Evolutionary conservation across 331 rosid genomes (phyloP), one percentile per base, ranked within the genome.

Genomic region (Ulmus americana): DNA sequence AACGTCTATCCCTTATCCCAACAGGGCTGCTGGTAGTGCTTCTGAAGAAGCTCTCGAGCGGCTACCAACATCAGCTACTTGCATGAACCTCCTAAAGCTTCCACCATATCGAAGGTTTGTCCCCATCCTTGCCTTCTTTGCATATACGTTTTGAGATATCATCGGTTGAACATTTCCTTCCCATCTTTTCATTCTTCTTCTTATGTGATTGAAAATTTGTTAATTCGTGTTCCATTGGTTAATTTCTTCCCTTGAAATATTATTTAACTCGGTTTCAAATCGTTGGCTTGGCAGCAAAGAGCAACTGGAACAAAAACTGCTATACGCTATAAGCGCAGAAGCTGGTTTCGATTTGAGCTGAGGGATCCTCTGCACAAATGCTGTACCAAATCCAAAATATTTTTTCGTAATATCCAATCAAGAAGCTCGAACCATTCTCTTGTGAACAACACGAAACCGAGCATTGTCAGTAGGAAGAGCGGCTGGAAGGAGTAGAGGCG

Each of bases 31-130:
- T 67, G 95, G 98, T 64, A 82, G 45, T 83, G 95, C 95, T 68
- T 57, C 92, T 47, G 97, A 86, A 41, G 97, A 90, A 81, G 95
- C 95, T 74, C 89, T 87, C 70, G 95, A 86, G 59, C 87, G 97
- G 54, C 73, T 92, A 68, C 97, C 97, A 1, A 92, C 97, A 64
- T 77, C 98, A 14, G 98, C 98, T 59, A 92, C 98, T 69, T 92
- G 97, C 74, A 92, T 92, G 98, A 92, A 92, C 80, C 85, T 92
- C 56, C 82, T 92, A 38, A 92, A 92, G 90, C 95, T 92, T 79
- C 98, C 97, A 44, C 95, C 98, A 44, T 92, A 89, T 70, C 79
- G 86, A 68, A 92, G 98, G 98, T 89, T 77, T 55, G 86, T 80
- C 64, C 55, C 54, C 28, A 43, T 77, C 61, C 65, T 54, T 48